A percentile compares a stretch with the other conserved stretches of the same genome.
phyloP scores from a whole-genome alignment of 2,329 filamentous ascomycete species.

The Harringtonia lauricola region DNA sequence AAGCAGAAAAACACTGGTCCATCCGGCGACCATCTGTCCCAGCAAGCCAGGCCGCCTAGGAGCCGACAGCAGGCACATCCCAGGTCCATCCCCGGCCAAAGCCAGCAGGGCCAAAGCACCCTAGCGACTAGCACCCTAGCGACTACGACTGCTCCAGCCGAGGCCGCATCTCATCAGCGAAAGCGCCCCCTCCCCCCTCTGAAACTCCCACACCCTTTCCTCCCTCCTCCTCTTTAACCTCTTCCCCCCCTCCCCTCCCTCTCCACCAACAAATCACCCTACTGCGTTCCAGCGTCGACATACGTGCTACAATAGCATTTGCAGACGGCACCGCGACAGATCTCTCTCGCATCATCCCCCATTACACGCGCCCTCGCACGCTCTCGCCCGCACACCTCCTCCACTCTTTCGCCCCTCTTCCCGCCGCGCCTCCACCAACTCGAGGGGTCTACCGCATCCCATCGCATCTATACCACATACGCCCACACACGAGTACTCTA shows the following conservation, averaged over 20 bases:
- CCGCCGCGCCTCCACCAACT: too few relatives aligned
- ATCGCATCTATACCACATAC: neutral
- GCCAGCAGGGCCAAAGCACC: too few relatives aligned
- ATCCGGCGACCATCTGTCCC: too few relatives aligned
- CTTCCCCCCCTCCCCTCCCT: neutral
- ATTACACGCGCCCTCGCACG: neutral
- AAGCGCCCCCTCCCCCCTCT: neutral
- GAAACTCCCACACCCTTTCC: slow-evolving; percentile 2
- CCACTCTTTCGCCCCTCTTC: neutral
- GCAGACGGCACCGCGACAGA: neutral
- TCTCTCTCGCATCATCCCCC: neutral
- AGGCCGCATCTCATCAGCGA: neutral
- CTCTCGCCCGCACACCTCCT: neutral
- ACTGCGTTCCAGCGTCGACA: neutral
- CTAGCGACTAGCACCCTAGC: neutral
- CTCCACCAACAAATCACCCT: neutral
- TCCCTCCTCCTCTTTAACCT: neutral
- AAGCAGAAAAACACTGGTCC: too few relatives aligned
- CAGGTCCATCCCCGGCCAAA: too few relatives aligned
- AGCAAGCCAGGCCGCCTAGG: too few relatives aligned
- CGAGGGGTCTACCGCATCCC: neutral
- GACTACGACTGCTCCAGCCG: neutral
- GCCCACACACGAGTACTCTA: neutral
- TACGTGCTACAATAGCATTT: neutral
- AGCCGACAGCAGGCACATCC: too few relatives aligned